Conservation (phyloP, 768 basidiomycete species). For the Filobasidium floriforme region DNA sequence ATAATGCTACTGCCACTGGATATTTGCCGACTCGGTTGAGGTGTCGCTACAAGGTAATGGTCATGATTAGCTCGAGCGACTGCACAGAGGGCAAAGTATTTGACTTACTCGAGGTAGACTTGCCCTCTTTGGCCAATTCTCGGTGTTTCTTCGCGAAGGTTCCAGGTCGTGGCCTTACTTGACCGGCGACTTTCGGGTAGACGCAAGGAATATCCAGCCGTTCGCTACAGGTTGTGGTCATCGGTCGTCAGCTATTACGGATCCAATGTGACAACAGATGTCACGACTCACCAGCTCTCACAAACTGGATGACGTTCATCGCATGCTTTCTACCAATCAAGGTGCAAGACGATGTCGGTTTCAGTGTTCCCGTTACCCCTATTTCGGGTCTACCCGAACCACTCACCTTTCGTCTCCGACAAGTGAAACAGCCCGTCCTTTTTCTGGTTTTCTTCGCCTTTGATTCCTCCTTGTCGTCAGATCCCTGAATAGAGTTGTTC, state of each 20-base stretch:
- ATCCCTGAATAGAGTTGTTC: too few relatives aligned
- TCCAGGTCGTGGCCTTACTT: slow-evolving; percentile 6
- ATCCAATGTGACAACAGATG: neutral
- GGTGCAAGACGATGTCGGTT: neutral
- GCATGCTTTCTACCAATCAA: slow-evolving; percentile 15
- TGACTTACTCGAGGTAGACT: too few relatives aligned
- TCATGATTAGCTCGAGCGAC: too few relatives aligned
- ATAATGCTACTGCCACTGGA: neutral
- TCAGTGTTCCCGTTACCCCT: neutral
- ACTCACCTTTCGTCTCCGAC: slow-evolving; percentile 20
- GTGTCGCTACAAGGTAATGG: neutral
- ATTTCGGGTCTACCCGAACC: neutral
- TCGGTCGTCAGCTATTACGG: neutral
- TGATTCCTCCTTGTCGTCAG: too few relatives aligned
- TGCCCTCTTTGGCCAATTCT: neutral
- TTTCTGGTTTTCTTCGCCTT: slow-evolving; percentile 14
- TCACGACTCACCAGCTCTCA: slow-evolving; percentile 13
- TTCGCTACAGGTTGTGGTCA: neutral
- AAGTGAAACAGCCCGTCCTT: slow-evolving; percentile 18
- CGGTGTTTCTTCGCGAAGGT: slow-evolving; percentile 7
- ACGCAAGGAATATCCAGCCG: slow-evolving; percentile 20
- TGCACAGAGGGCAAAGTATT: too few relatives aligned
- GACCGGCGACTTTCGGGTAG: slow-evolving; percentile 12
- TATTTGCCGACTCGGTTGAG: neutral
- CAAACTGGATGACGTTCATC: slow-evolving; percentile 18